These are phyloP conservation scores for Euphrasia arctica DNA, from an alignment of 305 asterid species.

Conservation along the genomic window DNA sequence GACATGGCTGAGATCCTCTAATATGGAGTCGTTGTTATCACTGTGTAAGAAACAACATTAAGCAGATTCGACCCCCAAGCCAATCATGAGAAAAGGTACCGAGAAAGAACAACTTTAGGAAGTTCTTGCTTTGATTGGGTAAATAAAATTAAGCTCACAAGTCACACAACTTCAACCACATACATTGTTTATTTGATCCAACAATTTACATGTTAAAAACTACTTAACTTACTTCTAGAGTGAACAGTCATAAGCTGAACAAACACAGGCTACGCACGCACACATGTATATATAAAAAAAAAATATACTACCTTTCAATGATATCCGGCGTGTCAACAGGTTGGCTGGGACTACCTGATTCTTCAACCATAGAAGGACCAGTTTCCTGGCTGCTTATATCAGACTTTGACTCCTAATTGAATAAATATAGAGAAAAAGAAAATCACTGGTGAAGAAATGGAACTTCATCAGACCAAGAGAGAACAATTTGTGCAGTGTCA, in stretches of 20 bases:
- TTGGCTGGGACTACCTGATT: conserved; percentile 42
- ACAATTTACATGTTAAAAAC: no score
- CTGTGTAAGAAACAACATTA: conserved; percentile 44
- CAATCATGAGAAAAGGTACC: conserved; percentile 22
- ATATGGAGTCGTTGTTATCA: conserved; percentile 36
- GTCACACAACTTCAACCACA: background rate
- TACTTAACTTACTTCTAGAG: background rate
- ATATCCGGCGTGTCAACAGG: conserved; percentile 39
- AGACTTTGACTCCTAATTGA: conserved; percentile 47
- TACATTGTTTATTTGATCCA: background rate
- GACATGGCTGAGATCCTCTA: conserved; percentile 43
- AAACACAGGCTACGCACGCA: conserved; percentile 14
- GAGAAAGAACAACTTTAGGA: conserved; percentile 23
- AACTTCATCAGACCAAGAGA: background rate
- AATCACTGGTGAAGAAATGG: background rate
- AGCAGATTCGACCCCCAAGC: conserved; percentile 23
- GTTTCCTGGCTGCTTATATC: conserved; percentile 49
- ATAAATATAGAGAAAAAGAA: conserved; percentile 18
- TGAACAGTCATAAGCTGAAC: conserved; percentile 15
- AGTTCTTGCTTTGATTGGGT: background rate
- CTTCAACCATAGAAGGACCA: conserved; percentile 44
- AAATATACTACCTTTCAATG: conserved; percentile 56
- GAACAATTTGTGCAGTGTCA: background rate
- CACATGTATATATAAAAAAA: background rate
- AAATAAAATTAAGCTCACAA: background rate